Conservation (phyloP, 163 green algal species). For the Chlorella variabilis region DNA sequence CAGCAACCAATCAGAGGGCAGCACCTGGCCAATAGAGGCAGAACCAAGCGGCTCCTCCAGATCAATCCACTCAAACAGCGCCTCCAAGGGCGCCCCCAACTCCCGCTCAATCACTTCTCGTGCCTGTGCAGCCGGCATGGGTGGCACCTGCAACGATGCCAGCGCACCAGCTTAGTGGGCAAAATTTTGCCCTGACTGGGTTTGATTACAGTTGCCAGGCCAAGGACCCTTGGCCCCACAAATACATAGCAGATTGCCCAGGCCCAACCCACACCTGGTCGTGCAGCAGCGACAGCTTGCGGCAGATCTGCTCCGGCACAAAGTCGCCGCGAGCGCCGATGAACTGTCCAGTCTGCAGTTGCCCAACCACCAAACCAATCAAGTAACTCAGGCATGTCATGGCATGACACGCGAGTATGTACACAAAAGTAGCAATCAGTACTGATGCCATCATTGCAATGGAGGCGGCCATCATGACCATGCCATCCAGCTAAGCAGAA, state of each 20-base stretch:
- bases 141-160: slow-evolving; percentile 61
- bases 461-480: no score
- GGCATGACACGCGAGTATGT: no score
- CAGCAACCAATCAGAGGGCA: no score
- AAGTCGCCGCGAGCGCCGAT: slow-evolving; percentile 89
- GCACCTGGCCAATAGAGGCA: slow-evolving; percentile 89
- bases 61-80: slow-evolving; percentile 94
- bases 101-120: slow-evolving; percentile 71
- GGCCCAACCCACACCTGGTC: no score
- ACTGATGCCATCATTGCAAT: no score
- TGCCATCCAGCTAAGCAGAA: not conserved
- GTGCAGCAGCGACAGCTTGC: slow-evolving; percentile 80
- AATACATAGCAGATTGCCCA: no score
- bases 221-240: no score
- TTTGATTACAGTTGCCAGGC: no score
- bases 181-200: not conserved
- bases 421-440: no score
- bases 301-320: slow-evolving; percentile 87
- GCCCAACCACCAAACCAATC: no score
- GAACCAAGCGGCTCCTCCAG: slow-evolving; percentile 86
- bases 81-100: slow-evolving; percentile 71
- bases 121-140: slow-evolving; percentile 64
- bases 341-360: slow-evolving; percentile 87
- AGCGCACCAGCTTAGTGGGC: no score
- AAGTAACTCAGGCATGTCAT: no score